Percentiles rank a stretch among this genome's conserved stretches.
Evolutionary conservation across 2,329 filamentous ascomycete species (phyloP).

Genomic region (Chaetothyriales sp.): DNA sequence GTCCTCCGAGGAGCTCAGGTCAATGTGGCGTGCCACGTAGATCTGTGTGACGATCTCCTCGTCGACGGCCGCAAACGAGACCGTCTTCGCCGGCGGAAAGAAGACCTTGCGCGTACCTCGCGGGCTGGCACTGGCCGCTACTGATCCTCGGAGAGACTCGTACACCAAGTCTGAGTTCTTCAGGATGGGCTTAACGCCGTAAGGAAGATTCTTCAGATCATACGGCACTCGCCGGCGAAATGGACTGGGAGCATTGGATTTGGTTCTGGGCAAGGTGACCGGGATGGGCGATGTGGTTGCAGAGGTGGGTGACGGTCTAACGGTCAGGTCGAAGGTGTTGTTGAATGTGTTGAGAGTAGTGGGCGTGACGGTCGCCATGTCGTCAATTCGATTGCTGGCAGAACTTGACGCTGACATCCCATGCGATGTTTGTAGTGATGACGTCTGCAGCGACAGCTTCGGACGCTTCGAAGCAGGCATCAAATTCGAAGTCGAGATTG

Average conservation of each 20-base stretch:
- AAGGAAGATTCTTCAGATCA: slow-evolving; percentile 28
- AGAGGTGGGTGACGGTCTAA: slow-evolving; percentile 26
- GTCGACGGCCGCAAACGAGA: slow-evolving; percentile 43
- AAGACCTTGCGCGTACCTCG: slow-evolving; percentile 24
- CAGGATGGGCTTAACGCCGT: slow-evolving; percentile 34
- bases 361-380: slow-evolving; percentile 35
- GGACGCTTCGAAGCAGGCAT: slow-evolving; percentile 30
- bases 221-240: slow-evolving; percentile 13
- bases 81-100: slow-evolving; percentile 45
- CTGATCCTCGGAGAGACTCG: slow-evolving; percentile 26
- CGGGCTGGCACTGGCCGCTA: slow-evolving; percentile 23
- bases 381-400: slow-evolving; percentile 19
- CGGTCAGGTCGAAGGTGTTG: slow-evolving; percentile 42
- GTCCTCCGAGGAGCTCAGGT: slow-evolving; percentile 27
- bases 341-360: slow-evolving; percentile 49
- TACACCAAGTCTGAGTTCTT: slow-evolving; percentile 32
- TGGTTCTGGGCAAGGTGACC: slow-evolving; percentile 9
- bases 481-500: neutral
- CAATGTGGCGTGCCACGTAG: slow-evolving; percentile 44
- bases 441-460: slow-evolving; percentile 49
- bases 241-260: neutral
- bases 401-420: slow-evolving; percentile 31
- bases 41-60: slow-evolving; percentile 45
- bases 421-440: slow-evolving; percentile 38
- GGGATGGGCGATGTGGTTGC: slow-evolving; percentile 23